phyloP scores from a whole-genome alignment of 2,329 filamentous ascomycete species.

The Colletotrichum siamense region DNA sequence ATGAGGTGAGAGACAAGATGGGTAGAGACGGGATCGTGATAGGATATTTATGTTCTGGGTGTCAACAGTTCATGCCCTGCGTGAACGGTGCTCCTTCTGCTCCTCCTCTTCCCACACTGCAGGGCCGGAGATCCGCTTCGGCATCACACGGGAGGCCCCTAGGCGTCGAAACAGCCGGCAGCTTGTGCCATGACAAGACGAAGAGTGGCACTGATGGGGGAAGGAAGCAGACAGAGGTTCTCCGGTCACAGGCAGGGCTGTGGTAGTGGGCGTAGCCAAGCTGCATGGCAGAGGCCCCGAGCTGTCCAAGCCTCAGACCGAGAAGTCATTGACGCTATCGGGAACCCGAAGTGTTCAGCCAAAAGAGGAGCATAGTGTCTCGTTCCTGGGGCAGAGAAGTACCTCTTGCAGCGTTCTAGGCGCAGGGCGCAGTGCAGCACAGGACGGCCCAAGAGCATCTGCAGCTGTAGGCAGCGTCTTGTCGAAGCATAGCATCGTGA shows the following conservation, averaged over 20 bases:
- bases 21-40: conserved; percentile 15
- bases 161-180: conserved; percentile 10
- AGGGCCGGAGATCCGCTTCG: conserved; percentile 18
- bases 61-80: not conserved
- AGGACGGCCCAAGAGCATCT: conserved; percentile 13
- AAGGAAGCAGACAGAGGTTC: not conserved
- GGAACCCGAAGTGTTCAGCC: not conserved
- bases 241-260: not conserved
- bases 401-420: not conserved
- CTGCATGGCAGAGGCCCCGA: conserved; percentile 16
- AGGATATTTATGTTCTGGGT: conserved; percentile 19
- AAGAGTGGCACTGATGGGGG: conserved; percentile 1
- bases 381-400: not conserved
- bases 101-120: not conserved
- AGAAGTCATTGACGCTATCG: conserved; percentile 14
- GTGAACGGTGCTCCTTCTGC: not conserved
- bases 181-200: conserved; percentile 10
- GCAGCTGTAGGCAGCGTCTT: not conserved
- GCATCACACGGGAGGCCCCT: not conserved
- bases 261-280: conserved; percentile 17
- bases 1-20: not conserved
- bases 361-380: not conserved
- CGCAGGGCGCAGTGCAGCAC: not conserved
- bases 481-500: conserved; percentile 19
- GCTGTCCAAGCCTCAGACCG: conserved; percentile 21